Evolutionary conservation across 192 early-diverging fungal species (phyloP).

Genomic region (Funneliformis geosporum): DNA sequence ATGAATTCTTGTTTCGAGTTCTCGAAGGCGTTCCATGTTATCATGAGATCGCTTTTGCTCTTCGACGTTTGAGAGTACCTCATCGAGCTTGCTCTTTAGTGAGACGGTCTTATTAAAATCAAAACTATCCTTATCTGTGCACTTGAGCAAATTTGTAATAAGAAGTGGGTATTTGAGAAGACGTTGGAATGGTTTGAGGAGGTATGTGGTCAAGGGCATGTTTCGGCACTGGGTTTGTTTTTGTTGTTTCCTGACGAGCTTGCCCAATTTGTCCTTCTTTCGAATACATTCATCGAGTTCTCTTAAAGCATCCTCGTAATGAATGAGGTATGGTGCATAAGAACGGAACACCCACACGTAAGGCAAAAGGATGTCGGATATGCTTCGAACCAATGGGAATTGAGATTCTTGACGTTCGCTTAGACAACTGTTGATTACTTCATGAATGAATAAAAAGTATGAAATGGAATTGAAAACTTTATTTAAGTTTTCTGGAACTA

Average conservation of each 20-base stretch:
- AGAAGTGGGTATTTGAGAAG: conserved; percentile 63
- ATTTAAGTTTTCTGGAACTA: conserved; percentile 47
- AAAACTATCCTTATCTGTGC: conserved; percentile 37
- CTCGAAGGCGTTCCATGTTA: conserved; percentile 33
- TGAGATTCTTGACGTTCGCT: conserved; percentile 57
- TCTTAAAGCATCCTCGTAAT: conserved; percentile 57
- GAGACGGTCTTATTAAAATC: conserved; percentile 36
- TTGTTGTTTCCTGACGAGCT: conserved; percentile 54
- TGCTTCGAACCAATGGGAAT: conserved; percentile 55
- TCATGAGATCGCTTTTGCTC: conserved; percentile 35
- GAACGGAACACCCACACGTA: conserved; percentile 50
- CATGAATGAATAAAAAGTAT: conserved; percentile 56
- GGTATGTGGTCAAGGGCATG: conserved; percentile 55
- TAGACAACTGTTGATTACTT: conserved; percentile 49
- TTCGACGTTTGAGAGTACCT: conserved; percentile 33
- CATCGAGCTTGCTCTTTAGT: conserved; percentile 35
- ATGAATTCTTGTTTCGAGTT: conserved; percentile 33
- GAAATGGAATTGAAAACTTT: conserved; percentile 55
- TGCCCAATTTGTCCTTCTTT: conserved; percentile 49
- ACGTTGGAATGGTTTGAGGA: conserved; percentile 62
- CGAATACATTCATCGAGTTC: conserved; percentile 47
- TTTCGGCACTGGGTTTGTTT: conserved; percentile 50
- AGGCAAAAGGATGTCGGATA: conserved; percentile 52
- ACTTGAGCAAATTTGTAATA: conserved; percentile 51
- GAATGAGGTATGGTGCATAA: conserved; percentile 56